Evolutionary conservation across 1,284 basidiomycete genomes (phyloP).

Genomic region (Wallemia hederae): DNA sequence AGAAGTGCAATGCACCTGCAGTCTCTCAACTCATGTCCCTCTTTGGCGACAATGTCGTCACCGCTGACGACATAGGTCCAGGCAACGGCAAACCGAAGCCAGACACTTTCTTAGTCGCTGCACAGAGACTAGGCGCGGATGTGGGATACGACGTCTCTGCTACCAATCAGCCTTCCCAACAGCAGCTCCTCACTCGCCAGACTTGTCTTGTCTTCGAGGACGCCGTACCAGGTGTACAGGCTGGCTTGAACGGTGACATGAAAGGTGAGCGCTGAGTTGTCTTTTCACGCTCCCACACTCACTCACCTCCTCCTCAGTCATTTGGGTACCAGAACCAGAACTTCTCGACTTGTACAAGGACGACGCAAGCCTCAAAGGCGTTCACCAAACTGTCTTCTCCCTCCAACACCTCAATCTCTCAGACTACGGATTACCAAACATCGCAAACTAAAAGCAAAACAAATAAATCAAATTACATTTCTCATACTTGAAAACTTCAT

Average conservation of each 20-base stretch:
- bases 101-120: constrained; percentile 41
- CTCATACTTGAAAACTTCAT: too few species aligned
- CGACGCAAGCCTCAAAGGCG: neutral
- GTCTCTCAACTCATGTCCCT: constrained; percentile 22
- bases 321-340: constrained; percentile 45
- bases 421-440: neutral
- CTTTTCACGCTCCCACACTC: too few species aligned
- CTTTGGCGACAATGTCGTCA: constrained; percentile 33
- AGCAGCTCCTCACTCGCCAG: constrained; percentile 19
- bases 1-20: constrained; percentile 30
- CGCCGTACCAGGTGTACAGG: constrained; percentile 35
- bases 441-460: neutral
- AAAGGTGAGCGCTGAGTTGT: constrained; percentile 23
- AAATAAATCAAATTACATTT: too few species aligned
- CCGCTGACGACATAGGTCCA: constrained; percentile 28
- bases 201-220: constrained; percentile 48
- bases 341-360: constrained; percentile 17
- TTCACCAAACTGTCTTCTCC: neutral
- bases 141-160: constrained; percentile 22
- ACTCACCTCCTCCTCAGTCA: constrained; percentile 19
- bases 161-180: constrained; percentile 14
- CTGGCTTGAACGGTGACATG: constrained; percentile 49
- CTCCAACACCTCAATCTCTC: neutral
- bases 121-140: constrained; percentile 24
- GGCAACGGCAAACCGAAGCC: constrained; percentile 33